phyloP scores from a whole-genome alignment of 345 rosid species.

The Excoecaria cochinchinensis region DNA sequence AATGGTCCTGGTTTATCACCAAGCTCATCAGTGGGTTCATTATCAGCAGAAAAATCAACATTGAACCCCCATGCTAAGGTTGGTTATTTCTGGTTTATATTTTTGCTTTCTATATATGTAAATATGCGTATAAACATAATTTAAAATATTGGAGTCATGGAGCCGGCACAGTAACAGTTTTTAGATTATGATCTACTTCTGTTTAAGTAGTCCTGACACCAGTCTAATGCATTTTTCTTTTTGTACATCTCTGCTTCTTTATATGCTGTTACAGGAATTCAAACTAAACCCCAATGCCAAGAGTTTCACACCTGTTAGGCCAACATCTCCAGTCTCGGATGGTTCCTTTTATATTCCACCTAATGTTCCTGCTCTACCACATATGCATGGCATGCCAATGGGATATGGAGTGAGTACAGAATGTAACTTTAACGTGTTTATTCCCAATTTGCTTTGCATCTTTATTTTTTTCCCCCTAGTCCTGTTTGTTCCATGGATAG shows the following conservation, averaged over 20 bases:
- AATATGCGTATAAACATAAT: not conserved
- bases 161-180: not conserved
- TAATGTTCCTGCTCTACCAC: conserved; percentile 46
- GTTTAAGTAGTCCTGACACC: not conserved
- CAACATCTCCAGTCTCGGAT: conserved; percentile 62
- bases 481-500: too few relatives aligned
- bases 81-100: conserved; percentile 5
- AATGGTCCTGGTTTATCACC: conserved; percentile 65
- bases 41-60: conserved; percentile 73
- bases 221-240: conserved; percentile 5
- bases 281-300: conserved; percentile 90
- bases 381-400: conserved; percentile 69
- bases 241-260: not conserved
- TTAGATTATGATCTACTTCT: not conserved
- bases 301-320: conserved; percentile 65
- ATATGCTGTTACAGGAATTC: conserved; percentile 65
- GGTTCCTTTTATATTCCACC: conserved; percentile 62
- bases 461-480: too few relatives aligned
- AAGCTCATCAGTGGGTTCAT: conserved; percentile 76
- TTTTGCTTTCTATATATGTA: not conserved
- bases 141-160: not conserved
- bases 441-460: not conserved
- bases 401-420: conserved; percentile 64
- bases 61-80: conserved; percentile 92
- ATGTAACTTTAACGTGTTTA: not conserved